Evolutionary conservation across 305 asterid species (phyloP), one percentile per base, ranked within the genome.

Genomic region (Plantago coronopus): DNA sequence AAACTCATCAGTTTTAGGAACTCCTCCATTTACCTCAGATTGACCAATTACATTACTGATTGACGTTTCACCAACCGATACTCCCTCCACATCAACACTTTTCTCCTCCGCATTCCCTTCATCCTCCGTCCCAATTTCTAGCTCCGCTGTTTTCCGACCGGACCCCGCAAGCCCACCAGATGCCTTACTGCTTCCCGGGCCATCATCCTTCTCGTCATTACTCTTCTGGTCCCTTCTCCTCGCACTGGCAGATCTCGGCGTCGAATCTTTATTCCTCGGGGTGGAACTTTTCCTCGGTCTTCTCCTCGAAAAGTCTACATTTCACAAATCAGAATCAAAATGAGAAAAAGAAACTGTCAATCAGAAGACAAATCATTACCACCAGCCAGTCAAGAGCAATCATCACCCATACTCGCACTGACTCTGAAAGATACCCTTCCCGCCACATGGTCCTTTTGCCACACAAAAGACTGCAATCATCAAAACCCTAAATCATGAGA

Each of bases 281-380:
- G 74, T 69, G 37, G 89, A 77, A 54, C 42, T 48, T 71, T 79
- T 87, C 69, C 80, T 78, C 46, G 17, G 88, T 61, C 84, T 76
- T 76, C 81, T 85, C 77, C 80, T 83, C 48, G 96, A 83, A 76
- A 89, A 81, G 59, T 81, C 97, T 94, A 67, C 77, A 79, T n/a
- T 53, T 66, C 73, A 65, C 23, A 62, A 69, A 48, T 67, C 58
- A 45, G 17, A 53, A 68, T 44, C 51, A 40, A 27, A n/a, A 57
- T 54, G 60, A 55, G 62, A 66, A 50, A n/a, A 56, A 59, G 23
- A 46, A 34, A 59, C 59, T 47, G 11, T 3, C 51, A 19, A 66
- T 20, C 59, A 64, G 54, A 66, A 31, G 7, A 55, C 2, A 38
- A 69, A 56, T 45, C 22, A 64, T 37, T 43, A 49, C 57, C 29